These are phyloP conservation scores for Kwoniella mangroviensis DNA, from an alignment of 768 basidiomycete species.

Conservation along the genomic window DNA sequence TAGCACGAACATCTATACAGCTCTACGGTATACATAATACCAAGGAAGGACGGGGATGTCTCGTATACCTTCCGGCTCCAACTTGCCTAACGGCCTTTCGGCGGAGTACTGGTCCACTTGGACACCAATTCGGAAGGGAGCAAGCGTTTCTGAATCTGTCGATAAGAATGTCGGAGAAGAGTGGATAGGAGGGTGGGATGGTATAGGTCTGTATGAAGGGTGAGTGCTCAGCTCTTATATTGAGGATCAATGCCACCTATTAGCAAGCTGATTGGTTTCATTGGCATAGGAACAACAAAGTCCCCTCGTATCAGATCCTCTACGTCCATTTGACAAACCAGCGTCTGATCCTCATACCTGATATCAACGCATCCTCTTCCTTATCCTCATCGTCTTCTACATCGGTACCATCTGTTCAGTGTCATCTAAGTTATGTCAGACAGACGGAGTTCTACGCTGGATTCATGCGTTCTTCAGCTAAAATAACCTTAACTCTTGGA, in stretches of 20 bases:
- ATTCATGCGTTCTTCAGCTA: slow-evolving; percentile 84
- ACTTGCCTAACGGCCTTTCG: slow-evolving; percentile 15
- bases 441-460: slow-evolving; percentile 89
- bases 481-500: slow-evolving; percentile 69
- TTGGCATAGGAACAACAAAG: slow-evolving; percentile 73
- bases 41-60: background rate
- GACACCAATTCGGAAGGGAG: slow-evolving; percentile 11
- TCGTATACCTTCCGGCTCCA: background rate
- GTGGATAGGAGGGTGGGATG: slow-evolving; percentile 71
- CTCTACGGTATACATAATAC: no score
- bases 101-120: slow-evolving; percentile 25
- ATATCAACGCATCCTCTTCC: slow-evolving; percentile 38
- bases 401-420: slow-evolving; percentile 66
- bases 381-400: slow-evolving; percentile 60
- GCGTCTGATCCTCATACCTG: slow-evolving; percentile 75
- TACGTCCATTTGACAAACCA: slow-evolving; percentile 76
- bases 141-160: slow-evolving; percentile 18
- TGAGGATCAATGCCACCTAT: no score
- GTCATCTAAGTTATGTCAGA: slow-evolving; percentile 69
- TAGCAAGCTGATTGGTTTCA: background rate
- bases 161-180: slow-evolving; percentile 71
- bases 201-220: slow-evolving; percentile 92
- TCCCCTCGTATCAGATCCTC: slow-evolving; percentile 76
- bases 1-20: no score
- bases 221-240: no score